Conservation (phyloP, 345 rosid genomes). For the Anacardium occidentale region DNA sequence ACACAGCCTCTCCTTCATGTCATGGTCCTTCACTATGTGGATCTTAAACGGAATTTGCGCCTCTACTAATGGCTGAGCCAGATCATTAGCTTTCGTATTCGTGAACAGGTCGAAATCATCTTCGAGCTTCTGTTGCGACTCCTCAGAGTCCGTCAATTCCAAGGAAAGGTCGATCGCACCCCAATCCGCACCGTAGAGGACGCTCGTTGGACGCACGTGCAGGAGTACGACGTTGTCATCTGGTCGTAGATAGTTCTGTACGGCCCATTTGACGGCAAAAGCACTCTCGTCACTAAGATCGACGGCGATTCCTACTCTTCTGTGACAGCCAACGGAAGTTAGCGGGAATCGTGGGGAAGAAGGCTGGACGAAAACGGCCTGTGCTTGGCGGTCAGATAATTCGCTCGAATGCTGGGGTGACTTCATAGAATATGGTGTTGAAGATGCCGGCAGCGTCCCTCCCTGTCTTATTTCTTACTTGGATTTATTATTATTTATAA, state of each 20-base stretch:
- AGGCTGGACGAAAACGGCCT: constrained; percentile 55
- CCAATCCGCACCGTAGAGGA: constrained; percentile 93
- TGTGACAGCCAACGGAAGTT: constrained; percentile 44
- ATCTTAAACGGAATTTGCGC: constrained; percentile 69
- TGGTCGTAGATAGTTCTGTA: constrained; percentile 81
- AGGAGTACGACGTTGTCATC: constrained; percentile 76
- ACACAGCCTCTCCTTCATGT: constrained; percentile 88
- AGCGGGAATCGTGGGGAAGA: constrained; percentile 61
- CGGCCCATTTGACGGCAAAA: constrained; percentile 77
- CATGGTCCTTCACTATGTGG: constrained; percentile 82
- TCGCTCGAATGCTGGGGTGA: constrained; percentile 36
- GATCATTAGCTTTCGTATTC: constrained; percentile 53
- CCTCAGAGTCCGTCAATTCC: constrained; percentile 11
- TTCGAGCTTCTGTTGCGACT: constrained; percentile 58
- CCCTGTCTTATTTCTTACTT: no score
- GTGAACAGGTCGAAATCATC: constrained; percentile 78
- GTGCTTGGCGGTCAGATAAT: constrained; percentile 30
- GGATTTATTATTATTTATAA: no score
- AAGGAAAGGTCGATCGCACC: constrained; percentile 55
- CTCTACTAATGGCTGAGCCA: constrained; percentile 68
- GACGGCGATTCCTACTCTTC: constrained; percentile 82
- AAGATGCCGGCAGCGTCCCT: no score
- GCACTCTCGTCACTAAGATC: constrained; percentile 91
- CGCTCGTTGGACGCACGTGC: constrained; percentile 71
- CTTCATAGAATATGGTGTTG: constrained; percentile 27